Evolutionary conservation across 2,329 filamentous ascomycete genomes (phyloP).

Genomic region (Aureobasidium musti): DNA sequence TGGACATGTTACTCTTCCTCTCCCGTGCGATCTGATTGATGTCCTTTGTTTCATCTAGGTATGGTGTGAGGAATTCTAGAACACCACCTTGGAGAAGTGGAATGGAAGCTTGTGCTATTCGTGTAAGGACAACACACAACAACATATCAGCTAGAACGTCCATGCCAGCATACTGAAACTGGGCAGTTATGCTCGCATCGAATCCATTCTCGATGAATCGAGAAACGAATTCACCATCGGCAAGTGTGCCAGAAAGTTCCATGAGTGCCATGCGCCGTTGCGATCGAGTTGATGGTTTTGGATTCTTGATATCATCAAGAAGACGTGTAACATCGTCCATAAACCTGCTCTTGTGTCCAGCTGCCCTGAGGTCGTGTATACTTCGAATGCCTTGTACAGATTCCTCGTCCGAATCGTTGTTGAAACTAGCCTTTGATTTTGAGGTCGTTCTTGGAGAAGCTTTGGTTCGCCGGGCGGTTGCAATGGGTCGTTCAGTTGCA

Average conservation of each 20-base stretch:
- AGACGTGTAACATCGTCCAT: conserved; percentile 57
- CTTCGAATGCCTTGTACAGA: conserved; percentile 53
- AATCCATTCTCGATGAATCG: conserved; percentile 75
- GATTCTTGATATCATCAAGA: conserved; percentile 60
- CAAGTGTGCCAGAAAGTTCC: conserved; percentile 57
- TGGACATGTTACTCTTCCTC: conserved; percentile 68
- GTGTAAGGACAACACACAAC: conserved; percentile 63
- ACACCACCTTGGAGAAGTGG: conserved; percentile 47
- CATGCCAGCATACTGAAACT: conserved; percentile 50
- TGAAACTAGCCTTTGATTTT: conserved; percentile 39
- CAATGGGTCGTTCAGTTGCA: conserved; percentile 32
- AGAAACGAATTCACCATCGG: conserved; percentile 62
- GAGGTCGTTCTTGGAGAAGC: conserved; percentile 32
- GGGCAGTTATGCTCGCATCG: conserved; percentile 67
- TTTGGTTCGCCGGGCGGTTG: conserved; percentile 26
- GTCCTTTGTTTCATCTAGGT: conserved; percentile 58
- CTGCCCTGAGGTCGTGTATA: conserved; percentile 63
- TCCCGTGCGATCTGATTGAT: conserved; percentile 65
- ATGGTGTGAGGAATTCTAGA: conserved; percentile 52
- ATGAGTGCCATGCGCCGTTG: conserved; percentile 56
- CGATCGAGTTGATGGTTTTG: conserved; percentile 46
- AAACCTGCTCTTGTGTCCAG: conserved; percentile 60
- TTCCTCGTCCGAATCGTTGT: conserved; percentile 52
- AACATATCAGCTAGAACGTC: conserved; percentile 59
- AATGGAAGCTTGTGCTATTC: conserved; percentile 60